These are phyloP conservation scores for Dactylonectria macrodidyma DNA, from an alignment of 2,329 filamentous ascomycete genomes.

Conservation along the genomic window DNA sequence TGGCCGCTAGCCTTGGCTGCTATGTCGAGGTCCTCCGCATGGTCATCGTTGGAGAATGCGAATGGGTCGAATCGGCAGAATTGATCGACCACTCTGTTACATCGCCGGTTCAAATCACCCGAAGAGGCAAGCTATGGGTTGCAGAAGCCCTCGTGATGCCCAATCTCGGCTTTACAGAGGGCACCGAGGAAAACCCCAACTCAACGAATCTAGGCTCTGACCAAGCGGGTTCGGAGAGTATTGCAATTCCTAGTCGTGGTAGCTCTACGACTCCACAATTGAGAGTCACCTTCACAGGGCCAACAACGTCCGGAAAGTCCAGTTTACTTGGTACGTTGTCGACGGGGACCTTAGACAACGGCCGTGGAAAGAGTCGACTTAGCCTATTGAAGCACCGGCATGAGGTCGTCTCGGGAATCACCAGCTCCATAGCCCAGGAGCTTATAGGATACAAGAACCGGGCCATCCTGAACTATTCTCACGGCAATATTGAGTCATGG, in stretches of 20 bases:
- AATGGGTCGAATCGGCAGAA: conserved; percentile 71
- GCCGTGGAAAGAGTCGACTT: conserved; percentile 88
- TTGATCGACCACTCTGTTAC: conserved; percentile 48
- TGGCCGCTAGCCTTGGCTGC: conserved; percentile 94
- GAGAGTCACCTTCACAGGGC: conserved; percentile 88
- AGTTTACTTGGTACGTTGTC: conserved; percentile 90
- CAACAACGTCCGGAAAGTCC: conserved; percentile 93
- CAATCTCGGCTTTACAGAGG: conserved; percentile 63
- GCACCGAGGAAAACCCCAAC: conserved; percentile 15
- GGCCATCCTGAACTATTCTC: conserved; percentile 84
- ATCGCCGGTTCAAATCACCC: conserved; percentile 40
- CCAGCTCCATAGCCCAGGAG: conserved; percentile 95
- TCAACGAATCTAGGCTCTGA: conserved; percentile 12
- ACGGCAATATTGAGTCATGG: conserved; percentile 92
- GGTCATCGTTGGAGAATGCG: conserved; percentile 88
- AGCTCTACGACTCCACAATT: conserved; percentile 79
- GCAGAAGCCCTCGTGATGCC: conserved; percentile 92
- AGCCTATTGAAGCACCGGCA: conserved; percentile 93
- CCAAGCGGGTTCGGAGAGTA: conserved; percentile 26
- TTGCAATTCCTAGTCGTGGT: conserved; percentile 55
- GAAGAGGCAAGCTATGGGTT: conserved; percentile 79
- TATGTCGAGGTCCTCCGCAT: conserved; percentile 85
- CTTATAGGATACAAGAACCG: conserved; percentile 83
- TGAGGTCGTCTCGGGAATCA: conserved; percentile 91
- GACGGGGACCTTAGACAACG: conserved; percentile 91